These are phyloP conservation scores for Colletotrichum agaves DNA, from an alignment of 2,329 filamentous ascomycete genomes.

Conservation along the genomic window DNA sequence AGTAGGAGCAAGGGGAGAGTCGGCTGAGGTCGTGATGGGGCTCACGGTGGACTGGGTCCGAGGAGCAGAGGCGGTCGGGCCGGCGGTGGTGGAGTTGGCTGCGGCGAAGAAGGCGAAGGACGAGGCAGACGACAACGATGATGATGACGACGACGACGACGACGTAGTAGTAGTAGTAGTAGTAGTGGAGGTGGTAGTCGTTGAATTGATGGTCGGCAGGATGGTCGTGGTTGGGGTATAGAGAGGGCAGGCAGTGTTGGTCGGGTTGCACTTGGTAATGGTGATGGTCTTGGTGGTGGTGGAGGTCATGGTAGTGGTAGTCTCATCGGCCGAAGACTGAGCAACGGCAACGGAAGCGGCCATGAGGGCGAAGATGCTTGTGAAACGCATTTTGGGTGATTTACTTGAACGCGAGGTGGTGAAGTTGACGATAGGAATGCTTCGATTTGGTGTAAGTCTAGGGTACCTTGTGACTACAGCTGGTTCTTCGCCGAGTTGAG, in stretches of 20 bases:
- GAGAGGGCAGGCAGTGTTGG: conserved; percentile 56
- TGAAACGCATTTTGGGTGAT: conserved; percentile 57
- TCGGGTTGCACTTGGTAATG: conserved; percentile 59
- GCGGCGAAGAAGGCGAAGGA: conserved; percentile 44
- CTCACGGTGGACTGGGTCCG: conserved; percentile 42
- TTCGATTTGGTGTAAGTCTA: conserved; percentile 7
- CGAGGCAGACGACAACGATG: conserved; percentile 5
- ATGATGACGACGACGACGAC: no score
- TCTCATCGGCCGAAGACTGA: conserved; percentile 44
- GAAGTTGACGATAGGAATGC: conserved; percentile 18
- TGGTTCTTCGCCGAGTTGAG: conserved; percentile 11
- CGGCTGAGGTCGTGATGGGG: conserved; percentile 36
- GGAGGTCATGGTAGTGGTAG: conserved; percentile 55
- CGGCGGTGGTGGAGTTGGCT: conserved; percentile 48
- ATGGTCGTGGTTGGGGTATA: conserved; percentile 45
- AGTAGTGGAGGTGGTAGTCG: conserved; percentile 39
- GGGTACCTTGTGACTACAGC: conserved; percentile 15
- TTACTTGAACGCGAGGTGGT: conserved; percentile 9
- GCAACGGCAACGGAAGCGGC: conserved; percentile 52
- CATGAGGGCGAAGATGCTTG: conserved; percentile 54
- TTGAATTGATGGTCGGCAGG: conserved; percentile 34
- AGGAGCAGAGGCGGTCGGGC: conserved; percentile 40
- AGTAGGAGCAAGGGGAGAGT: conserved; percentile 32
- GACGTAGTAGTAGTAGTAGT: no score
- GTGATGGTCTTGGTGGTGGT: conserved; percentile 58